phyloP scores from a whole-genome alignment of 176 grass and related monocot species.

The Tillandsia fasciculata region DNA sequence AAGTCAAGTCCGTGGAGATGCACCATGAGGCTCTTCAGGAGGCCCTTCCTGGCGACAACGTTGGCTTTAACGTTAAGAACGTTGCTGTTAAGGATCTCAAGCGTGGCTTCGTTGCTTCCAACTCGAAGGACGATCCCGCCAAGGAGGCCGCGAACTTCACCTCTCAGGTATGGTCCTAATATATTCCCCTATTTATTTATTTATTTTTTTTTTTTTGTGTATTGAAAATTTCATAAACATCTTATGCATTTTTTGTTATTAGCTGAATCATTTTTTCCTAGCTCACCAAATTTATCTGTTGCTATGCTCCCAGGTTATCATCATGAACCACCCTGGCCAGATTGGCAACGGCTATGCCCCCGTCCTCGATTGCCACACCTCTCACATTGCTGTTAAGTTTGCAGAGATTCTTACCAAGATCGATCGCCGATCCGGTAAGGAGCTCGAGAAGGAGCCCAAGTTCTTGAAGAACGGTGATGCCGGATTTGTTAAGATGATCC shows the following conservation, averaged over 20 bases:
- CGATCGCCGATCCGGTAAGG: slow-evolving; percentile 21
- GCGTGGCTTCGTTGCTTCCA: not conserved
- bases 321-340: slow-evolving; percentile 30
- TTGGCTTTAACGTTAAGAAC: not conserved
- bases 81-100: slow-evolving; percentile 1
- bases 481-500: slow-evolving; percentile 26
- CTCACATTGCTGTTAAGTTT: slow-evolving; percentile 26
- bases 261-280: too few relatives aligned
- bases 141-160: slow-evolving; percentile 25
- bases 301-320: not conserved
- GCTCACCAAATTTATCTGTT: too few relatives aligned
- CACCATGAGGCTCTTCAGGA: slow-evolving; percentile 2
- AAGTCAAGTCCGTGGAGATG: slow-evolving; percentile 14
- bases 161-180: not conserved
- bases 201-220: too few relatives aligned
- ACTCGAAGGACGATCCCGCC: not conserved
- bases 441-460: slow-evolving; percentile 26
- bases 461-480: slow-evolving; percentile 25
- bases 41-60: slow-evolving; percentile 28
- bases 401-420: slow-evolving; percentile 21
- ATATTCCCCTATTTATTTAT: too few relatives aligned
- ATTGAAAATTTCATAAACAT: too few relatives aligned
- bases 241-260: too few relatives aligned
- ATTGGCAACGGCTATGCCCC: slow-evolving; percentile 27
- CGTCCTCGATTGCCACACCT: slow-evolving; percentile 26